Base-by-base conservation (phyloP, 331 rosid genomes). In the Spiraea crenata region DNA sequence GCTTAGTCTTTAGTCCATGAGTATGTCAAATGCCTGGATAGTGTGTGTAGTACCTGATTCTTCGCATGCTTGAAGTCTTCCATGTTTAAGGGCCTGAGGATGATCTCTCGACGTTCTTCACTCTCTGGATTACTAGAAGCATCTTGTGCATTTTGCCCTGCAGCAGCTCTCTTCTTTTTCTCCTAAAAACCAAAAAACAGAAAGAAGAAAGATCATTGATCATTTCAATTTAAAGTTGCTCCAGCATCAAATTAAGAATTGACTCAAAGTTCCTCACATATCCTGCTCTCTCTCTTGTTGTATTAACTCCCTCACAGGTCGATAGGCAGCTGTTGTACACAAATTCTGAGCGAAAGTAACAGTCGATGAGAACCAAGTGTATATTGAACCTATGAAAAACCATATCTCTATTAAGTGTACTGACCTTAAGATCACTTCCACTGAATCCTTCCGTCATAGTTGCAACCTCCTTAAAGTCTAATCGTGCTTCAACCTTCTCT, bases 401-500 rank as follows among this genome's bases (percentile, higher is more conserved):
- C 5, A 19, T 71, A 46, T 25, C 76, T 38, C 20, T 19, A 73
- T 7, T 20, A 54, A 25, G 46, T 20, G 64, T 44, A 5, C 57
- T 63, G 76, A 91, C 99, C 98, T 86, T 91, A 2, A 95, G 85
- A 85, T 95, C 99, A 75, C 99, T 95, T 81, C 99, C 99, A 56
- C 90, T 86, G 58, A 82, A 95, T 72, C 98, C 99, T 80, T 89
- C 99, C 34, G 96, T 89, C 85, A 91, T 80, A 55, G 77, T 82
- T 69, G 96, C 93, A 2, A 95, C 87, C 75, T 85, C 86, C 92
- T 85, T 95, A 71, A 77, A 83, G 67, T 95, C 87, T 57, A 91
- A 76, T 63, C 77, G 82, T 31, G 77, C 78, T 67, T 85, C 87
- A 69, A 86, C 92, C 76, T 85, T 80, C 65, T 95, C 99, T 69